Conservation (phyloP, 179 eudicot species). For the Gypsophila paniculata region DNA sequence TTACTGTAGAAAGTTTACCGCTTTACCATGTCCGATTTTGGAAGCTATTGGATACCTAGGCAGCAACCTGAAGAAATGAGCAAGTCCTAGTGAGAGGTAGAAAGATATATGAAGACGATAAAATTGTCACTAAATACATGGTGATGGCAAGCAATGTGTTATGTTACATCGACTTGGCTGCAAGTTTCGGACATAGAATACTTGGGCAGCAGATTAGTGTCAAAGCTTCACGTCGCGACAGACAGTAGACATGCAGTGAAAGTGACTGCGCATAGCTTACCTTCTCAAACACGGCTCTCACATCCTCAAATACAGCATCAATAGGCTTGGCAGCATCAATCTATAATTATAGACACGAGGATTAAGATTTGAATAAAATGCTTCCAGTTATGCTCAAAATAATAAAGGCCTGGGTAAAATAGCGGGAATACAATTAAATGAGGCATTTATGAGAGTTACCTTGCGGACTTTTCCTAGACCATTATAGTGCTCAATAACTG, state of each 20-base stretch:
- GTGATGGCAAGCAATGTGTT: not conserved
- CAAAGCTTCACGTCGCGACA: no score
- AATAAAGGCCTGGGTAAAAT: no score
- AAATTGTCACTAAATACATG: not conserved
- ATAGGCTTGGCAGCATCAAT: slow-evolving; percentile 78
- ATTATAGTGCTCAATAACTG: slow-evolving; percentile 78
- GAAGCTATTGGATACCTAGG: slow-evolving; percentile 22
- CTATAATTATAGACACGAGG: slow-evolving; percentile 28
- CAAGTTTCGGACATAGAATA: not conserved
- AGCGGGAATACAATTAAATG: not conserved
- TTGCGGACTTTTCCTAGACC: slow-evolving; percentile 66
- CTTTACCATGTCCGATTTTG: slow-evolving; percentile 12
- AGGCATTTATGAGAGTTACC: slow-evolving; percentile 37
- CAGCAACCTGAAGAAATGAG: slow-evolving; percentile 29
- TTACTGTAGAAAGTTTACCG: not conserved
- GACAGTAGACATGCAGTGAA: not conserved
- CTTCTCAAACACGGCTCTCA: slow-evolving; percentile 54
- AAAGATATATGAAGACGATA: not conserved
- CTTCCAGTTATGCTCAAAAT: not conserved
- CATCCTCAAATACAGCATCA: slow-evolving; percentile 74
- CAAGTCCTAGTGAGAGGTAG: slow-evolving; percentile 3
- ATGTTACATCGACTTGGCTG: not conserved
- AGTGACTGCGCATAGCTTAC: slow-evolving; percentile 19
- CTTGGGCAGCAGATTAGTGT: not conserved
- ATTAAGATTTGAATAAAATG: not conserved